Evolutionary conservation across 2,329 filamentous ascomycete genomes (phyloP).

Genomic region (Cryphonectria carpinicola): DNA sequence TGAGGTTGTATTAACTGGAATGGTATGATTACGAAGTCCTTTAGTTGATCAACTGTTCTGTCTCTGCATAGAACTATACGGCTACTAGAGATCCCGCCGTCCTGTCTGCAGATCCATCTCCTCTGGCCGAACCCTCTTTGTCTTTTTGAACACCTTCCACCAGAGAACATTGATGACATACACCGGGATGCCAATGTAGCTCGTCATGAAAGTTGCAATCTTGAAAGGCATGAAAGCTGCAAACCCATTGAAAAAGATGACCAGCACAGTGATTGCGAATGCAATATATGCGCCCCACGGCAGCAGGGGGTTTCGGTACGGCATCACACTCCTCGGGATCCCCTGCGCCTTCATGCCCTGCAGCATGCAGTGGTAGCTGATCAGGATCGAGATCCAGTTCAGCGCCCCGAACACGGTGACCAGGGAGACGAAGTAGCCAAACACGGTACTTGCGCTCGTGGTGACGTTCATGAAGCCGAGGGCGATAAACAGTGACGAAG

Average conservation of each 20-base stretch:
- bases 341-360: constrained; percentile 43
- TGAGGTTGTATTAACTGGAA: neutral
- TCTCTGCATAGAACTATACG: neutral
- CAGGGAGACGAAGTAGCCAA: constrained; percentile 47
- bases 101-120: constrained; percentile 55
- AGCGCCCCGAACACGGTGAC: constrained; percentile 48
- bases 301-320: constrained; percentile 44
- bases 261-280: constrained; percentile 37
- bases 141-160: constrained; percentile 66
- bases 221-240: constrained; percentile 50
- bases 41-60: too few relatives aligned
- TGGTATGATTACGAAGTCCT: neutral
- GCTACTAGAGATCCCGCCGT: neutral
- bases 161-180: constrained; percentile 63
- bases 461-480: constrained; percentile 43
- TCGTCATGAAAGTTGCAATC: constrained; percentile 65
- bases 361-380: constrained; percentile 46
- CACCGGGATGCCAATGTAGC: constrained; percentile 45
- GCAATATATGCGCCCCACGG: constrained; percentile 45
- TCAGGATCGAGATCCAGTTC: constrained; percentile 47
- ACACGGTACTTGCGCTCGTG: constrained; percentile 34
- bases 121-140: constrained; percentile 53
- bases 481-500: constrained; percentile 41
- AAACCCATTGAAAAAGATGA: constrained; percentile 64
- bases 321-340: constrained; percentile 40